Conservation (phyloP, 2,329 filamentous ascomycete genomes). For the Claviceps purpurea region DNA sequence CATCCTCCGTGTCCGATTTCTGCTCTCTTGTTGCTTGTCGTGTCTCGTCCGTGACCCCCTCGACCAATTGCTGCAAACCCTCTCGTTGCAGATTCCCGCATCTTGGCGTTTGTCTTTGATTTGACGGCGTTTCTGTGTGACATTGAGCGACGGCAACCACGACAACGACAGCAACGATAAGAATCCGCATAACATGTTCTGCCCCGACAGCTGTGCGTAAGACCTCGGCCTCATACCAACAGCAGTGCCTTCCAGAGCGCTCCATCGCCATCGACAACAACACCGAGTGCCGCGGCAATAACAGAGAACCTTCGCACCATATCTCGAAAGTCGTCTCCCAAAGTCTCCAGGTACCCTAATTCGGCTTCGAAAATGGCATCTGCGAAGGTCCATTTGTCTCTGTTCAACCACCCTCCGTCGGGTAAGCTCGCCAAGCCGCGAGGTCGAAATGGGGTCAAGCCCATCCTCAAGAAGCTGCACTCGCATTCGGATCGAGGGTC, state of each 20-base stretch:
- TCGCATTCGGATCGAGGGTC: slow-evolving; percentile 39
- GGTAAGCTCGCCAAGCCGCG: slow-evolving; percentile 29
- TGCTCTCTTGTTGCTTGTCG: background rate
- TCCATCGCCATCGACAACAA: background rate
- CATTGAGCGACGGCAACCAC: background rate
- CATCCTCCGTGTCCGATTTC: background rate
- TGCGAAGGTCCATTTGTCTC: slow-evolving; percentile 15
- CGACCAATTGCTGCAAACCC: background rate
- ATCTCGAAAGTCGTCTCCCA: no score
- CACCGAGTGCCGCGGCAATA: background rate
- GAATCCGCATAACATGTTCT: background rate
- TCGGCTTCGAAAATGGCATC: slow-evolving; percentile 13
- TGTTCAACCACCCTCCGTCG: slow-evolving; percentile 7
- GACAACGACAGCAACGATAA: background rate
- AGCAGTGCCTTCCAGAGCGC: background rate
- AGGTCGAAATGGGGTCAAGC: slow-evolving; percentile 39
- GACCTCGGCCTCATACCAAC: background rate
- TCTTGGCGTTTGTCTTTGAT: slow-evolving; percentile 1
- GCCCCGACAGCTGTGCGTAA: background rate
- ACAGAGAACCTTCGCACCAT: no score
- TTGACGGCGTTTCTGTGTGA: slow-evolving; percentile 1
- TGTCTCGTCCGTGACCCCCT: background rate
- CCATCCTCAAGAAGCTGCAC: slow-evolving; percentile 46
- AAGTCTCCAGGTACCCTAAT: no score
- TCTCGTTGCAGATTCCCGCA: background rate